Conservation (phyloP, 192 early-diverging fungal genomes). For the Thamnidium elegans region DNA sequence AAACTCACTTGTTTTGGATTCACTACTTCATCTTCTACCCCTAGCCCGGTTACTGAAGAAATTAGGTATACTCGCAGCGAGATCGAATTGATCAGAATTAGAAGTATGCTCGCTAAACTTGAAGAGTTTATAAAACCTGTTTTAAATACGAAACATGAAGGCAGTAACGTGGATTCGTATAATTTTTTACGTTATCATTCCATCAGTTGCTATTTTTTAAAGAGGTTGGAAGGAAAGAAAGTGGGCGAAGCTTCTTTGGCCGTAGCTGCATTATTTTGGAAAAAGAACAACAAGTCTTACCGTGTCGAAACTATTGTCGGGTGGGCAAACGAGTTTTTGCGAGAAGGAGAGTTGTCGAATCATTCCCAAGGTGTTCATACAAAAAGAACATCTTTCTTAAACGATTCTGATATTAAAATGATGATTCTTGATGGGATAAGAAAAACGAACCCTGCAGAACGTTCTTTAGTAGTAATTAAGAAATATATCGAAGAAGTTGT, state of each 20-base stretch:
- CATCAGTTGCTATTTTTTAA: neutral
- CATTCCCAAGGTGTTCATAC: neutral
- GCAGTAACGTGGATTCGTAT: too few relatives aligned
- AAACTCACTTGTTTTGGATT: too few relatives aligned
- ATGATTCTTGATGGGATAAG: neutral
- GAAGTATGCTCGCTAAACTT: too few relatives aligned
- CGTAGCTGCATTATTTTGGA: neutral
- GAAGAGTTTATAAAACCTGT: too few relatives aligned
- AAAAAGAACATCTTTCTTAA: neutral
- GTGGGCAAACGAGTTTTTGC: neutral
- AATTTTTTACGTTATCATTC: too few relatives aligned
- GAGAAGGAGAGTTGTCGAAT: neutral
- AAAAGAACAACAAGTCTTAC: neutral
- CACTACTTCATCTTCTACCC: too few relatives aligned
- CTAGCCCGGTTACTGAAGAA: too few relatives aligned
- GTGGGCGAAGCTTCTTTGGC: neutral
- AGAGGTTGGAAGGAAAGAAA: neutral
- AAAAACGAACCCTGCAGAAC: neutral
- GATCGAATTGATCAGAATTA: too few relatives aligned
- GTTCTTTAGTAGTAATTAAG: neutral
- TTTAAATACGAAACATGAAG: too few relatives aligned
- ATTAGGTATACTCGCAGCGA: too few relatives aligned
- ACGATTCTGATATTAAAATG: neutral
- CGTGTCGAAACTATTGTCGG: neutral
- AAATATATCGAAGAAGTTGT: neutral